Conservation (phyloP, 352 stramenopile genomes). For the Phytophthora rubi region DNA sequence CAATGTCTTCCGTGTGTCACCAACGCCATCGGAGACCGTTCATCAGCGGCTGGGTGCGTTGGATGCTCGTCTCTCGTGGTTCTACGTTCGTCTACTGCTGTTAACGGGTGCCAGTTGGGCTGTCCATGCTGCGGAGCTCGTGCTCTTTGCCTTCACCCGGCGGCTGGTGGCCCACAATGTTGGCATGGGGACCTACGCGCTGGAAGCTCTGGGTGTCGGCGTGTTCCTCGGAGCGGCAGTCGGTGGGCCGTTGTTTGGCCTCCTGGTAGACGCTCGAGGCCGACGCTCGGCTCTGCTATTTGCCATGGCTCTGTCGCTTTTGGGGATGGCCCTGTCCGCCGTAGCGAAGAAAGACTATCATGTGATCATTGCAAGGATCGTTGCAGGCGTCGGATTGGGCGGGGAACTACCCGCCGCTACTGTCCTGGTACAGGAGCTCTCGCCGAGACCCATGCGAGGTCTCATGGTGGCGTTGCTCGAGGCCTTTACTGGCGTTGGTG, state of each 20-base stretch:
- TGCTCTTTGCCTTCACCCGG: conserved; percentile 45
- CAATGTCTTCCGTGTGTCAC: background rate
- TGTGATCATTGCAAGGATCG: conserved; percentile 36
- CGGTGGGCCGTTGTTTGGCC: conserved; percentile 36
- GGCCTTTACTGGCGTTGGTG: conserved; percentile 40
- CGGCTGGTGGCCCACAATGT: conserved; percentile 29
- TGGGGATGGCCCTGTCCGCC: conserved; percentile 33
- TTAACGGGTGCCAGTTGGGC: conserved; percentile 44
- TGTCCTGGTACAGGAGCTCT: conserved; percentile 42
- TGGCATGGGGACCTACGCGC: conserved; percentile 30
- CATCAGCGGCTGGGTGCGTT: conserved; percentile 27
- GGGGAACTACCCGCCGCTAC: conserved; percentile 43
- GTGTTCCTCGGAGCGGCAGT: conserved; percentile 32
- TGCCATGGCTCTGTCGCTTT: conserved; percentile 38
- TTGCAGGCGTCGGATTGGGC: conserved; percentile 43
- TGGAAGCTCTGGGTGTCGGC: conserved; percentile 33
- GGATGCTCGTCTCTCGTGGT: conserved; percentile 29
- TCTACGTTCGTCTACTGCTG: conserved; percentile 43
- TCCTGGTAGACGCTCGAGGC: conserved; percentile 33
- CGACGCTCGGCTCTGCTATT: conserved; percentile 33
- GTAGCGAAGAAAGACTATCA: conserved; percentile 33
- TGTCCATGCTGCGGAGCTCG: conserved; percentile 44
- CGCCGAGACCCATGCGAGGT: conserved; percentile 32
- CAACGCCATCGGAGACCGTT: conserved; percentile 9
- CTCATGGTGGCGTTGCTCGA: conserved; percentile 42